Base-by-base conservation (phyloP, 495 filamentous ascomycete genomes). In the Podospora pseudopauciseta region DNA sequence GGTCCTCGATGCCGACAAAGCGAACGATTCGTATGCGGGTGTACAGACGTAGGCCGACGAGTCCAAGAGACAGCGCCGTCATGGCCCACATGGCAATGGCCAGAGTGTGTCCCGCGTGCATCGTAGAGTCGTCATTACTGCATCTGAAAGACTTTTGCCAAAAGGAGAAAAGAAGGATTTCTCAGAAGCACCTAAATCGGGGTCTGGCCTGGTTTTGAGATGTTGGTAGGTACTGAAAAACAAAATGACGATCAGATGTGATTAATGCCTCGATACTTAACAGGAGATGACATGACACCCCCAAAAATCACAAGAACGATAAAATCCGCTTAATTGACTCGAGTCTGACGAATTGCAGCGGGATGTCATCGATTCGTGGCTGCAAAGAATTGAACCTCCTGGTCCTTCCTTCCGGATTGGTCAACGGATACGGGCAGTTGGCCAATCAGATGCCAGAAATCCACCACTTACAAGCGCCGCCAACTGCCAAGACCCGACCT, bases 1-100 rank as follows among this genome's bases (percentile, higher is more conserved):
- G 69, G 66, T 80, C 78, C 67, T 80, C 78, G 59, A 70, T 66
- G 61, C 78, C 78, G 64, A 80, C 66, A 53, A 80, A 80, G 60
- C 70, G 73, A 57, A 79, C 72, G 73, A 80, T 76, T 56, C 66
- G 70, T 28, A 79, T 67, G 28, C 78, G 74, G 6, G 78, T 80
- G 54, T 80, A 80, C 5, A 80, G 69, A 26, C 78, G 71, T 19
- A 80, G 77, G 49, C 64, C 68, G 27, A 77, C 75, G 55, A 80
- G 65, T 16, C 65, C 61, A 4, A 79, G 67, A 54, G 72, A 76
- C 20, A 80, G 63, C 53, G 61, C 71, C 18, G 72, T 75, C 75
- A 80, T 73, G 58, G 71, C 77, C 78, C 78, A 80, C 70, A 76
- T 73, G 71, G 78, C 73, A 39, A 72, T 69, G 11, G 77, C 75